Evolutionary conservation across 2,329 filamentous ascomycete genomes (phyloP), one percentile per base, ranked within the genome.

Genomic region (Fusarium agapanthi): DNA sequence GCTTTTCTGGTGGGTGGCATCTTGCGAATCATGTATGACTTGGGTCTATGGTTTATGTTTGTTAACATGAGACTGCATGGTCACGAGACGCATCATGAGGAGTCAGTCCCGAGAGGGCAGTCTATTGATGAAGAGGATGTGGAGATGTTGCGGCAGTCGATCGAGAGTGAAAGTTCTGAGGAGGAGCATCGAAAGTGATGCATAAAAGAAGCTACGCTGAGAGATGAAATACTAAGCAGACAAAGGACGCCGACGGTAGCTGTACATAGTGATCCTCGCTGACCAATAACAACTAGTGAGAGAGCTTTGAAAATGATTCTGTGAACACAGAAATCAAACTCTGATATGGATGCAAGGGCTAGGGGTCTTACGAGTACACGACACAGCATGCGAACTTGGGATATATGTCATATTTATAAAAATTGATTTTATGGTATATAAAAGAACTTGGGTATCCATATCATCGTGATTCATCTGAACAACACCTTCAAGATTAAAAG

Each of bases 31-130:
- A 82, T 83, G 1, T 91, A 91, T 71, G 89, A 91, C 61, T 75
- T 90, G 37, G 89, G 89, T 0, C 74, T 91, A 16, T 90, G 87
- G 77, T 85, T 84, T 20, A 82, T 90, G 80, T 91, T 90, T 76
- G 83, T 89, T 34, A 89, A 89, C 65, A 85, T 89, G 77, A 87
- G 85, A 74, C 74, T 90, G 37, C 80, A 88, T 64, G 80, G 82
- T 41, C 81, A 87, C 63, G 85, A 87, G 48, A 44, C 64, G 5
- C 37, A 65, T 4, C 41, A 69, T 15, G 48, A 58, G 13, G 67
- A 53, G n/a, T 12, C 35, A 7, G 32, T 14, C 3, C 18, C 65
- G 4, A 24, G 51, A n/a, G 45, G 54, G 1, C 32, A 61, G 34
- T 69, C 67, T 1, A 53, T 59, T 6, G 75, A 75, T 22, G 75